Conservation (phyloP, 805 yeast species). For the Maudiozyma barnettii region DNA sequence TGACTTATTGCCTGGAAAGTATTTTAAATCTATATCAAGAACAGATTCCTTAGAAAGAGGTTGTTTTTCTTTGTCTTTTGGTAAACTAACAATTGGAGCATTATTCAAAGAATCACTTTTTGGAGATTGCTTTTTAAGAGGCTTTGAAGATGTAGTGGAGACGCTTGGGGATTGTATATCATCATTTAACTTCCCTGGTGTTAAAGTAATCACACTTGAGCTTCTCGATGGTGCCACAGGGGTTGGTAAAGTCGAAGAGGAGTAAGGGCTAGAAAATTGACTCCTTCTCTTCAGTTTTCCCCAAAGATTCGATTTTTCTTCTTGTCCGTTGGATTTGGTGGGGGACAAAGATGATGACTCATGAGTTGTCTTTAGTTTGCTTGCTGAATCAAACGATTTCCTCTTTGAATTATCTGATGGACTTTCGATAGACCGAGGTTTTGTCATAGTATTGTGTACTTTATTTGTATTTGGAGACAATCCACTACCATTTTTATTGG, state of each 20-base stretch:
- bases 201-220: conserved; percentile 5
- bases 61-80: not conserved
- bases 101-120: not conserved
- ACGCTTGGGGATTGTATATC: not conserved
- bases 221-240: conserved; percentile 5
- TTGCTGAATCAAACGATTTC: not conserved
- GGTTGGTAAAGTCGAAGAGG: conserved; percentile 5
- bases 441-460: not conserved
- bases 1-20: not conserved
- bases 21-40: not conserved
- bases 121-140: not conserved
- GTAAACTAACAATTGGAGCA: not conserved
- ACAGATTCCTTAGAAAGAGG: not conserved
- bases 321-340: conserved; percentile 11
- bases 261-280: conserved; percentile 9
- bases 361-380: conserved; percentile 6
- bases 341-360: conserved; percentile 10
- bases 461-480: not conserved
- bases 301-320: conserved; percentile 24
- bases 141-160: not conserved
- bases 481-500: not conserved
- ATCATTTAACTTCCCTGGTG: conserved; percentile 3
- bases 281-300: conserved; percentile 23
- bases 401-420: not conserved
- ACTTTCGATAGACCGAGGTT: not conserved